phyloP scores from a whole-genome alignment of 2,329 filamentous ascomycete species.

The Chaetomiaceae sp. region DNA sequence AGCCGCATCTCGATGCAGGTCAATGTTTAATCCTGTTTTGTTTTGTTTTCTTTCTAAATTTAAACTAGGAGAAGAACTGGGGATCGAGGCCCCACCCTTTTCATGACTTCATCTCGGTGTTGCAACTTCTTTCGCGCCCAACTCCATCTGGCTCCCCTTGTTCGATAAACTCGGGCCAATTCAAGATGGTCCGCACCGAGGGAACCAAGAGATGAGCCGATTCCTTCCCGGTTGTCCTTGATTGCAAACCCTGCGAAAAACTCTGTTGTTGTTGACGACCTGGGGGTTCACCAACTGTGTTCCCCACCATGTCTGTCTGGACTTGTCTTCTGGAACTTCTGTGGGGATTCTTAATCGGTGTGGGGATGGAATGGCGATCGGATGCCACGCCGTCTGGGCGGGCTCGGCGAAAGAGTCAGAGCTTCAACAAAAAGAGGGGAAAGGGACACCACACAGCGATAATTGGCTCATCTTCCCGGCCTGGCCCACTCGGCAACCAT shows the following conservation, averaged over 20 bases:
- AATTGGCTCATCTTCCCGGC: background rate
- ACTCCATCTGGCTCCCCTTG: background rate
- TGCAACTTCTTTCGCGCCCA: background rate
- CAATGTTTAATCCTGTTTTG: background rate
- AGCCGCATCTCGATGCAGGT: no score
- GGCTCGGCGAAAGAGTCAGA: background rate
- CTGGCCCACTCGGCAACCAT: background rate
- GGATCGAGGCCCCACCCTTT: slow-evolving; percentile 1
- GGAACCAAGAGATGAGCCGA: no score
- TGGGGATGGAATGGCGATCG: no score
- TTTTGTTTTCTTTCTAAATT: background rate
- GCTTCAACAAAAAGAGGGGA: background rate
- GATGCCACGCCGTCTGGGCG: no score
- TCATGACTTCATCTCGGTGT: slow-evolving; percentile 10
- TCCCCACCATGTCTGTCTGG: no score
- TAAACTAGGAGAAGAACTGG: background rate
- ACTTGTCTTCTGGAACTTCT: background rate
- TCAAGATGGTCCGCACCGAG: no score
- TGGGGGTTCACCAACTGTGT: no score
- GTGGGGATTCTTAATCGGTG: no score
- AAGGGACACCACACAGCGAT: background rate
- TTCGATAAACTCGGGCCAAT: no score
- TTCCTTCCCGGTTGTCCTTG: no score
- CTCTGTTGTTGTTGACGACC: no score
- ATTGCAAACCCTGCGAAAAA: no score